These are phyloP conservation scores for Penicillium diatomitis DNA, from an alignment of 495 filamentous ascomycete genomes.

Conservation along the genomic window DNA sequence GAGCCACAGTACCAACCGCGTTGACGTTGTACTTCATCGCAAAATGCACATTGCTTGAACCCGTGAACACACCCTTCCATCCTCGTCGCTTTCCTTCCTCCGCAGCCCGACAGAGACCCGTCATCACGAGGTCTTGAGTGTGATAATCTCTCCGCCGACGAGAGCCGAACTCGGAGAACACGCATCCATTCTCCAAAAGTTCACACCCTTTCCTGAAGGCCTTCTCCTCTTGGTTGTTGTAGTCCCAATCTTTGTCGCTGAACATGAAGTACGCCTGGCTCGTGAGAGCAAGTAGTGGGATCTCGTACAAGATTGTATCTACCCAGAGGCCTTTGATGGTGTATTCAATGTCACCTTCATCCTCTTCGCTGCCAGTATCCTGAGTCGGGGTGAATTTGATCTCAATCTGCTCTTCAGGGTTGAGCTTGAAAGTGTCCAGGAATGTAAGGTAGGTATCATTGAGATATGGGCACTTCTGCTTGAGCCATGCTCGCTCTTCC, in stretches of 20 bases:
- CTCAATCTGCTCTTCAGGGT: constrained; percentile 68
- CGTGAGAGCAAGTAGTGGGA: constrained; percentile 81
- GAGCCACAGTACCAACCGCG: constrained; percentile 88
- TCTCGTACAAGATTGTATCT: constrained; percentile 96
- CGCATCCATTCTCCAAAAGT: constrained; percentile 71
- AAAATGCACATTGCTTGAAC: constrained; percentile 95
- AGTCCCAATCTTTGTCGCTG: constrained; percentile 80
- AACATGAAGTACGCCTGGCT: constrained; percentile 97
- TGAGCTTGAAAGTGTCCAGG: constrained; percentile 69
- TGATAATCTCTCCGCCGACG: constrained; percentile 83
- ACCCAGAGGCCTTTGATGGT: constrained; percentile 75
- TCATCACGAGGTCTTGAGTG: constrained; percentile 87
- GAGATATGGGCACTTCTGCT: constrained; percentile 72
- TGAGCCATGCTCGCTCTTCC: constrained; percentile 74
- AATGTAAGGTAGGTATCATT: constrained; percentile 67
- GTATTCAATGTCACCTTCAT: constrained; percentile 66
- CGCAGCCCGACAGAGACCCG: constrained; percentile 65
- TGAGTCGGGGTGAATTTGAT: constrained; percentile 57
- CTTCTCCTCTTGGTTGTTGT: constrained; percentile 74
- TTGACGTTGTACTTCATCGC: constrained; percentile 80
- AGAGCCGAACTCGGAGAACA: constrained; percentile 90
- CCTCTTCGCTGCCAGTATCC: constrained; percentile 56
- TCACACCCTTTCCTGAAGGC: constrained; percentile 68
- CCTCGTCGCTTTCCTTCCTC: constrained; percentile 54
- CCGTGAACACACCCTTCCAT: constrained; percentile 61